Evolutionary conservation across 1,139 yeast species (phyloP).

Genomic region (Suhomyces maxii): DNA sequence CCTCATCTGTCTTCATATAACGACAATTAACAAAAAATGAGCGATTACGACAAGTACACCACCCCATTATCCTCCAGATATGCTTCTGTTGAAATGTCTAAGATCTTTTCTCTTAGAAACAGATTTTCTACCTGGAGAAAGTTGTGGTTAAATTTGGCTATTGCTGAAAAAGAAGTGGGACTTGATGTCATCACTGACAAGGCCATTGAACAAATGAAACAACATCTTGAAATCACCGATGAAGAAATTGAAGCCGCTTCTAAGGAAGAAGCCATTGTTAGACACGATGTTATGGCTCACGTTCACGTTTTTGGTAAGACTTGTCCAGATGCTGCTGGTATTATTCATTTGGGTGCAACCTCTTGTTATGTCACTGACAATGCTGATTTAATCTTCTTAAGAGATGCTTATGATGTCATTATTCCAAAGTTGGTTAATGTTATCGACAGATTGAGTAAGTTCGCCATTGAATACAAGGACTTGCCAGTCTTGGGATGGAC

Average conservation of each 20-base stretch:
- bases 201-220: conserved; percentile 83
- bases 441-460: conserved; percentile 81
- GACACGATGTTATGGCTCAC: conserved; percentile 99
- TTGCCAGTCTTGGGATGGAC: conserved; percentile 99
- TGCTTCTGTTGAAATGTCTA: conserved; percentile 97
- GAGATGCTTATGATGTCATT: conserved; percentile 91
- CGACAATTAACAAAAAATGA: conserved; percentile 13
- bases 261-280: conserved; percentile 93
- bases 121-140: conserved; percentile 98
- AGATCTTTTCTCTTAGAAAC: conserved; percentile 86
- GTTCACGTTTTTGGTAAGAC: conserved; percentile 92
- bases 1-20: neutral
- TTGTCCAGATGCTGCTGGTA: conserved; percentile 96
- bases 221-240: conserved; percentile 80
- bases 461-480: conserved; percentile 90
- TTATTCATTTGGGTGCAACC: conserved; percentile 97
- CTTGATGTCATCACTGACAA: conserved; percentile 81
- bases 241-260: conserved; percentile 88
- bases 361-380: conserved; percentile 97
- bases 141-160: conserved; percentile 93
- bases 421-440: conserved; percentile 96
- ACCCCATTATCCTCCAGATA: conserved; percentile 96
- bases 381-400: conserved; percentile 92
- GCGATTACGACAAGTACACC: conserved; percentile 66
- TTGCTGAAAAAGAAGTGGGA: conserved; percentile 92